Percentiles rank a stretch among this genome's conserved stretches.
These are phyloP conservation scores for Saprolegnia parasitica DNA, from an alignment of 352 stramenopile genomes.

Conservation along the genomic window DNA sequence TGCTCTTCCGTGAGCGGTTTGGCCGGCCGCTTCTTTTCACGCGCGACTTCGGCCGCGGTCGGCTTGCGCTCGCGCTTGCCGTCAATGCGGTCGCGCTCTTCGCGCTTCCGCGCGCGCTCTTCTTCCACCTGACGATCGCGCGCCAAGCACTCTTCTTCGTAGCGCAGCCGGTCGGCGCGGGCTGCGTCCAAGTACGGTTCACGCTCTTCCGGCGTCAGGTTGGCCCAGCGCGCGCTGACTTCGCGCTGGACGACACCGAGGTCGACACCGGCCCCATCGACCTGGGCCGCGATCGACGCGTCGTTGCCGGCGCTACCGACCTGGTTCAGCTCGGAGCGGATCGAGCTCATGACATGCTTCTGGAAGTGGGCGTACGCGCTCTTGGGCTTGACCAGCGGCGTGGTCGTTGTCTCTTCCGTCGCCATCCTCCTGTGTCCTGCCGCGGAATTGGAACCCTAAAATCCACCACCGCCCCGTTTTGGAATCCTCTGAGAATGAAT, in stretches of 20 bases:
- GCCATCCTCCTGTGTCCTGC: conserved; percentile 12
- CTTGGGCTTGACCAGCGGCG: conserved; percentile 61
- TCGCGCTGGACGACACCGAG: conserved; percentile 65
- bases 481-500: background rate
- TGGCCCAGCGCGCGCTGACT: conserved; percentile 69
- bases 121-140: conserved; percentile 67
- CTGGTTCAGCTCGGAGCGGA: conserved; percentile 51
- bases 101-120: conserved; percentile 65
- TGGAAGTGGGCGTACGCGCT: conserved; percentile 75
- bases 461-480: background rate
- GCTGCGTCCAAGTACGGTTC: conserved; percentile 69
- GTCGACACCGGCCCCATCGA: conserved; percentile 46
- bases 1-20: conserved; percentile 65
- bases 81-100: conserved; percentile 71
- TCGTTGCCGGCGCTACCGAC: background rate
- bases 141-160: conserved; percentile 68
- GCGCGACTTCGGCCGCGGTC: conserved; percentile 38
- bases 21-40: conserved; percentile 33
- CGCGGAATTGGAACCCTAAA: conserved; percentile 17
- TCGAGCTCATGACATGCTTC: conserved; percentile 58
- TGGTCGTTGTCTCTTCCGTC: conserved; percentile 6
- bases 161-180: conserved; percentile 52
- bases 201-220: conserved; percentile 54
- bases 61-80: conserved; percentile 80
- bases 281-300: conserved; percentile 38